A percentile compares a stretch with the other conserved stretches of the same genome.
Evolutionary conservation across 306 rosid genomes (phyloP).

Genomic region (Glycine latifolia): DNA sequence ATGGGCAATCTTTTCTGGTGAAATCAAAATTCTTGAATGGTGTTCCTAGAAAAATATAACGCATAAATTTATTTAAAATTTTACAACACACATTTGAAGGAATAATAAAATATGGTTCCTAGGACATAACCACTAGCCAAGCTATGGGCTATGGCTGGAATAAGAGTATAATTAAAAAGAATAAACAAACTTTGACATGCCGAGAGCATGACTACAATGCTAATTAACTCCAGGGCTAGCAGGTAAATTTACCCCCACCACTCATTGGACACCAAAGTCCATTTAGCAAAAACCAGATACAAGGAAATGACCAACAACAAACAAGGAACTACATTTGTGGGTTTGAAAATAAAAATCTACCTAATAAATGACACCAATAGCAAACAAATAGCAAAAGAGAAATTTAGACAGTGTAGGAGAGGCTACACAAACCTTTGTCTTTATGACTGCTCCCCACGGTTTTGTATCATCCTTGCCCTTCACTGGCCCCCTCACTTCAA

Average conservation of each 20-base stretch:
- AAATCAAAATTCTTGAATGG: conserved; percentile 24
- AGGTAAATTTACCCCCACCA: neutral
- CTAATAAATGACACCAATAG: no score
- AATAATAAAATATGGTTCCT: neutral
- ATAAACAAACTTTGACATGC: conserved; percentile 19
- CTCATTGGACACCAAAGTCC: neutral
- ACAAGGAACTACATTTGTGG: no score
- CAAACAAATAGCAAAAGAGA: no score
- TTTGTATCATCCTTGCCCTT: no score
- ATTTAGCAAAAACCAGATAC: neutral
- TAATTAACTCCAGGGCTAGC: conserved; percentile 22
- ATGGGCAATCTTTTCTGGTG: neutral
- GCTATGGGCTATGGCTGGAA: neutral
- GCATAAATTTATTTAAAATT: neutral
- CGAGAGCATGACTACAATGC: conserved; percentile 3
- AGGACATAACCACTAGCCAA: conserved; percentile 6
- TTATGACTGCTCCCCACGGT: no score
- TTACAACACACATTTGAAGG: neutral
- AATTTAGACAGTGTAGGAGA: no score
- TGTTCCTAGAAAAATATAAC: neutral
- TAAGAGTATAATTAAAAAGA: neutral
- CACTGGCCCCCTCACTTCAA: no score
- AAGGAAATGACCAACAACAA: conserved; percentile 13
- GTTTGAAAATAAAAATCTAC: no score
- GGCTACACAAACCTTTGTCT: no score